Percentiles rank a stretch among this genome's conserved stretches.
These are phyloP conservation scores for Tricholoma flavovirens DNA, from an alignment of 768 basidiomycete genomes.

Conservation along the genomic window DNA sequence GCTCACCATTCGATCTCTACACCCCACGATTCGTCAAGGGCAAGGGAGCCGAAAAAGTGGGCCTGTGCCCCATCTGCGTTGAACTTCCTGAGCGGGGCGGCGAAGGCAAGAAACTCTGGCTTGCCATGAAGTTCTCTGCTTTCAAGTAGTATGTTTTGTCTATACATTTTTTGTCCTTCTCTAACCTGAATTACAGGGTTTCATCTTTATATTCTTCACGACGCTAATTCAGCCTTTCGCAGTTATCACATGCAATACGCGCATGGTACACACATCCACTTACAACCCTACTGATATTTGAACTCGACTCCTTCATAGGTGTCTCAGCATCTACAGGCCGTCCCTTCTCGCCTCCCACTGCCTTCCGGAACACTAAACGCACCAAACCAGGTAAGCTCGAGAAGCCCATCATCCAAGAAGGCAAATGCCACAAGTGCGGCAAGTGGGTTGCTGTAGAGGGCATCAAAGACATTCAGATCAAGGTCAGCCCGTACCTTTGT, in stretches of 20 bases:
- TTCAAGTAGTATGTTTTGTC: conserved; percentile 62
- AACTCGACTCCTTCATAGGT: conserved; percentile 35
- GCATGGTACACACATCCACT: conserved; percentile 45
- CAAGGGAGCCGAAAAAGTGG: conserved; percentile 60
- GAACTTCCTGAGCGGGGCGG: conserved; percentile 60
- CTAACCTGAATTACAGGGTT: conserved; percentile 16
- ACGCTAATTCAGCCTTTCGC: not conserved
- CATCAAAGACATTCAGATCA: conserved; percentile 66
- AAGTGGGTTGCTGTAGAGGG: conserved; percentile 73
- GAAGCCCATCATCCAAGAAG: conserved; percentile 53
- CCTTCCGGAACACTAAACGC: conserved; percentile 47
- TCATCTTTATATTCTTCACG: not conserved
- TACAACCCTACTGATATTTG: not conserved
- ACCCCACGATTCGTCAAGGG: conserved; percentile 76
- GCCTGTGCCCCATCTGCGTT: conserved; percentile 72
- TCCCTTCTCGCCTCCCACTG: conserved; percentile 74
- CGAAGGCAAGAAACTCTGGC: conserved; percentile 58
- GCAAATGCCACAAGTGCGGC: conserved; percentile 71
- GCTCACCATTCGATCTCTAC: conserved; percentile 61
- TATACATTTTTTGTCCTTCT: not conserved
- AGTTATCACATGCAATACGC: conserved; percentile 84
- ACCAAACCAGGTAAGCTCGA: conserved; percentile 52
- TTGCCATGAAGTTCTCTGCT: conserved; percentile 75
- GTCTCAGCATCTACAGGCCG: conserved; percentile 62
- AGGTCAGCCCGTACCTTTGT: conserved; percentile 36